These are phyloP conservation scores for Metarhizium robertsii DNA, from an alignment of 2,329 filamentous ascomycete genomes.

Conservation along the genomic window DNA sequence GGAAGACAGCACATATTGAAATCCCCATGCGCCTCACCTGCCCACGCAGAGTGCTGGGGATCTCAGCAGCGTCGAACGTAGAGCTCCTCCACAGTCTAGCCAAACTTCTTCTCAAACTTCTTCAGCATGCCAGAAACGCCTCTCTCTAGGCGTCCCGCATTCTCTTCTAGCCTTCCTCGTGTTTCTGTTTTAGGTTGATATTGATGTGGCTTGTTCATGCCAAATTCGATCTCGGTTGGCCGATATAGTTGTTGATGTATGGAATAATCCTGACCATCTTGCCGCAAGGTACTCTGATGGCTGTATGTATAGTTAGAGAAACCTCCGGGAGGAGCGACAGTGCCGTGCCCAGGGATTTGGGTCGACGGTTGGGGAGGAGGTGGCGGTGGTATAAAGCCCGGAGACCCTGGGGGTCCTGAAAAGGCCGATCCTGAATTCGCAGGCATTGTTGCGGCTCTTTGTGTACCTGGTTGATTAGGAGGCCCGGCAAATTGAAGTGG, in stretches of 20 bases:
- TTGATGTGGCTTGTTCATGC: slow-evolving; percentile 17
- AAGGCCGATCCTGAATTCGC: slow-evolving; percentile 22
- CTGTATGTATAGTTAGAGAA: slow-evolving; percentile 45
- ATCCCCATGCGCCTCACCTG: too few relatives aligned
- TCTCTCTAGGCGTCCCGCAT: slow-evolving; percentile 58
- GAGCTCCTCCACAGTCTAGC: slow-evolving; percentile 19
- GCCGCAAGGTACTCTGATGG: slow-evolving; percentile 16
- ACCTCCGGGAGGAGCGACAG: slow-evolving; percentile 39
- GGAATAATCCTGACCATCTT: slow-evolving; percentile 35
- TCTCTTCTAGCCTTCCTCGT: slow-evolving; percentile 50
- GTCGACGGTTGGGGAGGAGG: slow-evolving; percentile 20
- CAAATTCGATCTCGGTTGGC: slow-evolving; percentile 53
- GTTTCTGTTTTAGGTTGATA: slow-evolving; percentile 36
- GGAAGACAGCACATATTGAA: too few relatives aligned
- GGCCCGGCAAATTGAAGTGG: slow-evolving; percentile 32
- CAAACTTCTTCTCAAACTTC: slow-evolving; percentile 71
- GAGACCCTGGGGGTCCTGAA: slow-evolving; percentile 27
- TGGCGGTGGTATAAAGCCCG: slow-evolving; percentile 31
- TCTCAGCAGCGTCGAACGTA: neutral
- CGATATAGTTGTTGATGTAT: slow-evolving; percentile 63
- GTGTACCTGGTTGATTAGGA: slow-evolving; percentile 33
- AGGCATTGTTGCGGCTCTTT: slow-evolving; percentile 42
- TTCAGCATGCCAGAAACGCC: slow-evolving; percentile 64
- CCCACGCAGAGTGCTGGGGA: too few relatives aligned
- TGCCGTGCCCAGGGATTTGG: slow-evolving; percentile 25